Conservation (phyloP, 2,329 filamentous ascomycete species). For the Macrophomina phaseolina region DNA sequence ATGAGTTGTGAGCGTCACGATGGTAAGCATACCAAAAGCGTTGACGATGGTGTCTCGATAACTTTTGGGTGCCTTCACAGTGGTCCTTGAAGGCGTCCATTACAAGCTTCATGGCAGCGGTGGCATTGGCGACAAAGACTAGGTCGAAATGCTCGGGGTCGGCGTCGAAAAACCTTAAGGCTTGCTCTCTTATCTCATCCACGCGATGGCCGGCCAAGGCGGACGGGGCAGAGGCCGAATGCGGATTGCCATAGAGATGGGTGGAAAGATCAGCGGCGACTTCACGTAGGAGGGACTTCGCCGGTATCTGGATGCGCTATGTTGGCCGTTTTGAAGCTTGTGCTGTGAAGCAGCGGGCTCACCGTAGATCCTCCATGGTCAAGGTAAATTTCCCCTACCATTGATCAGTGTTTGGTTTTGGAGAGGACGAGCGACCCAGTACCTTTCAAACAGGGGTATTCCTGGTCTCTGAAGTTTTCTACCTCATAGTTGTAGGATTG, state of each 20-base stretch:
- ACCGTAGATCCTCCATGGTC: conserved; percentile 61
- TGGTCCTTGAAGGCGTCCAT: conserved; percentile 74
- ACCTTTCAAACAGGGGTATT: conserved; percentile 48
- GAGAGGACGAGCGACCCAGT: background rate
- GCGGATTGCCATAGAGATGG: conserved; percentile 85
- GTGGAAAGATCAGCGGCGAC: conserved; percentile 77
- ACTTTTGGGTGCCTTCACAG: conserved; percentile 64
- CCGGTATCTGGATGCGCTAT: conserved; percentile 69
- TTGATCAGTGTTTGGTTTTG: background rate
- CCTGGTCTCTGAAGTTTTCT: conserved; percentile 46
- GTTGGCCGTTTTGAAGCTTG: no score
- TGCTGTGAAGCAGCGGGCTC: conserved; percentile 25
- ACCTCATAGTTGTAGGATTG: conserved; percentile 31
- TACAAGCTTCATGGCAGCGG: conserved; percentile 86
- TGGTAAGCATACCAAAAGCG: conserved; percentile 84
- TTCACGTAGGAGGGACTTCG: conserved; percentile 74
- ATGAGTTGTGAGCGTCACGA: conserved; percentile 81
- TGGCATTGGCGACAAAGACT: conserved; percentile 91
- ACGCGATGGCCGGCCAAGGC: conserved; percentile 73
- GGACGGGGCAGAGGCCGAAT: conserved; percentile 78
- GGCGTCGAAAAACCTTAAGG: conserved; percentile 79
- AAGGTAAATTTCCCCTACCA: conserved; percentile 52
- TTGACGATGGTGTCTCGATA: conserved; percentile 42
- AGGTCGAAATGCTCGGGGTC: conserved; percentile 83
- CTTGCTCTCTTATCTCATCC: conserved; percentile 61